Conservation (phyloP, 352 stramenopile species). For the Salisapilia sapeloensis region DNA sequence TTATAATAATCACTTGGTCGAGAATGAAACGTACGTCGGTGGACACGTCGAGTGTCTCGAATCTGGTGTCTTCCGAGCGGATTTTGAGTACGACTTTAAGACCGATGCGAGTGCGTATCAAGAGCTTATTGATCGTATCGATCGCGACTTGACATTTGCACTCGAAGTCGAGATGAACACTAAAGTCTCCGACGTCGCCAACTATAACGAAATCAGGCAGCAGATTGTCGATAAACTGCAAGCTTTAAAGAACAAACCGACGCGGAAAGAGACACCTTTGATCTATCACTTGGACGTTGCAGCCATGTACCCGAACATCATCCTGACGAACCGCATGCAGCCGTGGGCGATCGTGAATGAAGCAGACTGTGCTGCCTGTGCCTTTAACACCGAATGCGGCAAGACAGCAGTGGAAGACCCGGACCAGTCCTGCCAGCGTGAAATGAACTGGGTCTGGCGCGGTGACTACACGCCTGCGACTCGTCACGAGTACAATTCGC, state of each 20-base stretch:
- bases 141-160: conserved; percentile 94
- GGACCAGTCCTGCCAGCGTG: conserved; percentile 87
- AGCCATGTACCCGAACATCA: conserved; percentile 99
- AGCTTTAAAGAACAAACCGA: conserved; percentile 86
- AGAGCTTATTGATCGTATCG: conserved; percentile 93
- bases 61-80: conserved; percentile 94
- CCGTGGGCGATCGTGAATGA: conserved; percentile 94
- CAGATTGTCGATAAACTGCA: conserved; percentile 90
- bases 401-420: conserved; percentile 53
- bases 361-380: conserved; percentile 90
- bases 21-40: conserved; percentile 98
- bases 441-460: conserved; percentile 98
- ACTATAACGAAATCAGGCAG: conserved; percentile 72
- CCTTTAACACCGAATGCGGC: conserved; percentile 81
- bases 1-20: conserved; percentile 91
- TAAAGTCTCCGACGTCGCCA: conserved; percentile 79
- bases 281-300: conserved; percentile 99
- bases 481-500: conserved; percentile 89
- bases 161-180: conserved; percentile 88
- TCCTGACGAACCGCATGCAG: conserved; percentile 97
- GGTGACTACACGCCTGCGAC: conserved; percentile 92
- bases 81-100: conserved; percentile 95
- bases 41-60: conserved; percentile 99
- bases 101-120: conserved; percentile 88
- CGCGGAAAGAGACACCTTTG: conserved; percentile 82